phyloP scores from a whole-genome alignment of 2,329 filamentous ascomycete genomes.

The Botrytis galanthina region DNA sequence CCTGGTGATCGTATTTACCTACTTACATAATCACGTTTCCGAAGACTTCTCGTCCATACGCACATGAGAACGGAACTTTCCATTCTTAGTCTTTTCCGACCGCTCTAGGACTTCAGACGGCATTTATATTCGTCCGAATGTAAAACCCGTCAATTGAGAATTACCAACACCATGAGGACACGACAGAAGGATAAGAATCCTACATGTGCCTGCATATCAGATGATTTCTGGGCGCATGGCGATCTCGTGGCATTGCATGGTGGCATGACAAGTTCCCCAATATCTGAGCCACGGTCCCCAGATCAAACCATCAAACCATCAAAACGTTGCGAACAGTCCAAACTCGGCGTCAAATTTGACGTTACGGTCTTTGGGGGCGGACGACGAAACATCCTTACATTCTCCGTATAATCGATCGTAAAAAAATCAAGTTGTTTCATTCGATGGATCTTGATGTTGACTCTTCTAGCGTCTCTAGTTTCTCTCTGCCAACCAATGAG shows the following conservation, averaged over 20 bases:
- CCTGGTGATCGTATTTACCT: too few species aligned
- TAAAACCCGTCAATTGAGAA: not conserved
- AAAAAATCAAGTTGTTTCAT: not conserved
- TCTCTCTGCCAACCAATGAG: not conserved
- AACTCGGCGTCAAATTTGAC: not conserved
- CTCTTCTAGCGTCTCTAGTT: not conserved
- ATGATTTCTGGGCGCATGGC: not conserved
- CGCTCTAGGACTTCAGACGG: not conserved
- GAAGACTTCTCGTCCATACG: not conserved
- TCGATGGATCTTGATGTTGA: not conserved
- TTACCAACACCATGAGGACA: not conserved
- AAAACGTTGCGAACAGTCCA: not conserved
- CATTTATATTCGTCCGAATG: not conserved
- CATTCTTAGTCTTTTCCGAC: not conserved
- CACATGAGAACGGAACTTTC: not conserved
- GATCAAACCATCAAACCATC: not conserved
- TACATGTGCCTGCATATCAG: not conserved
- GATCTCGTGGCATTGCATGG: not conserved
- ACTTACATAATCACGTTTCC: not conserved
- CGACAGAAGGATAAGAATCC: not conserved
- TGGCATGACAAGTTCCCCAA: not conserved
- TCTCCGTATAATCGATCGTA: not conserved
- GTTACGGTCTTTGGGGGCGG: not conserved
- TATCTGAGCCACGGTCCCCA: not conserved
- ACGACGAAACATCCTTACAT: not conserved